Conservation (phyloP, 371 early-diverging fungal species). For the Rhizopus delemar region DNA sequence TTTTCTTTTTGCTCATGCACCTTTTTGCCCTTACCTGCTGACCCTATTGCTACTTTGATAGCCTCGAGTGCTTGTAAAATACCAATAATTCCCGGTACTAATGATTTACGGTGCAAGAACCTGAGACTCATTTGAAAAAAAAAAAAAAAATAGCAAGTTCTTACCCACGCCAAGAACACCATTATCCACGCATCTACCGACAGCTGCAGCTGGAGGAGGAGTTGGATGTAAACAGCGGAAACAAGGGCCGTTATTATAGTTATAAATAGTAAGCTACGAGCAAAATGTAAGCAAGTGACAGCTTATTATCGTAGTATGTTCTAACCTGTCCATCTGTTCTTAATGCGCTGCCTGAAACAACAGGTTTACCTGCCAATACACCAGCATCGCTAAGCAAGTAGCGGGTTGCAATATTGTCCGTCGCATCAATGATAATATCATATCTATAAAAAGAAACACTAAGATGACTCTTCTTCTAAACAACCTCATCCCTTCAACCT, state of each 20-base stretch:
- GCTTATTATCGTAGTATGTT: neutral
- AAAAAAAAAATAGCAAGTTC: conserved; percentile 1
- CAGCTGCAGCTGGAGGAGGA: conserved; percentile 86
- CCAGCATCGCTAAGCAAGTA: conserved; percentile 97
- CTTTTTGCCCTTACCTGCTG: conserved; percentile 25
- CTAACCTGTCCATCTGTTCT: conserved; percentile 90
- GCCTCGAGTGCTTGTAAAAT: conserved; percentile 94
- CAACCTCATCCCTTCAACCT: conserved; percentile 4
- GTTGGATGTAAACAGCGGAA: conserved; percentile 97
- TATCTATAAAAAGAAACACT: conserved; percentile 49
- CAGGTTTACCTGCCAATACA: conserved; percentile 78
- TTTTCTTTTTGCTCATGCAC: neutral
- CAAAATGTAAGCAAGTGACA: neutral
- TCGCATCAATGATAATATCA: conserved; percentile 95
- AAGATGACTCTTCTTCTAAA: neutral
- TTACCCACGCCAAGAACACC: conserved; percentile 95
- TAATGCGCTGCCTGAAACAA: conserved; percentile 95
- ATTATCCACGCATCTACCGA: conserved; percentile 92
- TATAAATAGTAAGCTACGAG: conserved; percentile 78
- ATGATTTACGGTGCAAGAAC: neutral
- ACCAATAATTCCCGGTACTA: conserved; percentile 95
- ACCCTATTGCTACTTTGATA: conserved; percentile 76
- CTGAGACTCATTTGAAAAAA: neutral
- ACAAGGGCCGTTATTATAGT: conserved; percentile 89
- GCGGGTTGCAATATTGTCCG: conserved; percentile 96